Conservation (phyloP, 2,329 filamentous ascomycete species). For the Clonostachys byssicola region DNA sequence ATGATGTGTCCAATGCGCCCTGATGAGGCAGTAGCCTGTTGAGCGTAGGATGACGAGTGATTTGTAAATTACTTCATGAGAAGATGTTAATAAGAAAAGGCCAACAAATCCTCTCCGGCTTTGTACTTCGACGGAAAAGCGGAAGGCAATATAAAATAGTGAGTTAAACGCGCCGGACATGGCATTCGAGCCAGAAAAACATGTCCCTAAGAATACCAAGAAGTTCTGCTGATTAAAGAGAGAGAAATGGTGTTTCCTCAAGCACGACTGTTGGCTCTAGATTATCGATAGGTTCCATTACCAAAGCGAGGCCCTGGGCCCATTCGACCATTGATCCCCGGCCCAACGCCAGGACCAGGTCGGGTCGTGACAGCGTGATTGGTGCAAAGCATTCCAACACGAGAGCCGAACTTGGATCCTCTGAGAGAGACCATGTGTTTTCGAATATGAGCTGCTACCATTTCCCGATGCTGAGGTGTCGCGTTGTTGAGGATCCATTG, state of each 20-base stretch:
- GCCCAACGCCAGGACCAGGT: conserved; percentile 76
- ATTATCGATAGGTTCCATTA: conserved; percentile 48
- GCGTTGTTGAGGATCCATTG: conserved; percentile 95
- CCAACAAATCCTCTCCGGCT: conserved; percentile 39
- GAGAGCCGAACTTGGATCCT: conserved; percentile 96
- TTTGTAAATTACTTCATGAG: conserved; percentile 46
- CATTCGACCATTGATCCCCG: conserved; percentile 55
- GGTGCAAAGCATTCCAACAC: conserved; percentile 97
- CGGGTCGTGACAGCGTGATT: conserved; percentile 88
- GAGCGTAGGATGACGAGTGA: conserved; percentile 55
- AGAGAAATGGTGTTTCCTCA: too few species aligned
- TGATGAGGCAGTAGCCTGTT: conserved; percentile 38
- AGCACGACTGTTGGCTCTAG: too few species aligned
- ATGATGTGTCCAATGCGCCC: conserved; percentile 59
- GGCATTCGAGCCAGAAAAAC: too few species aligned
- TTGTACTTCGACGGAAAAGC: conserved; percentile 24
- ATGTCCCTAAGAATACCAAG: too few species aligned
- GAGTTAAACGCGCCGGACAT: not conserved
- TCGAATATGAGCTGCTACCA: conserved; percentile 89
- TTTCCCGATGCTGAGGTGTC: conserved; percentile 81
- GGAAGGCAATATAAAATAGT: conserved; percentile 18
- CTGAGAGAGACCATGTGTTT: conserved; percentile 99
- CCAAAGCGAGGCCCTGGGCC: conserved; percentile 55
- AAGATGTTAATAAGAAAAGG: conserved; percentile 43
- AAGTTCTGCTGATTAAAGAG: too few species aligned